Conservation (phyloP, 495 filamentous ascomycete species). For the Aspergillus steynii region DNA sequence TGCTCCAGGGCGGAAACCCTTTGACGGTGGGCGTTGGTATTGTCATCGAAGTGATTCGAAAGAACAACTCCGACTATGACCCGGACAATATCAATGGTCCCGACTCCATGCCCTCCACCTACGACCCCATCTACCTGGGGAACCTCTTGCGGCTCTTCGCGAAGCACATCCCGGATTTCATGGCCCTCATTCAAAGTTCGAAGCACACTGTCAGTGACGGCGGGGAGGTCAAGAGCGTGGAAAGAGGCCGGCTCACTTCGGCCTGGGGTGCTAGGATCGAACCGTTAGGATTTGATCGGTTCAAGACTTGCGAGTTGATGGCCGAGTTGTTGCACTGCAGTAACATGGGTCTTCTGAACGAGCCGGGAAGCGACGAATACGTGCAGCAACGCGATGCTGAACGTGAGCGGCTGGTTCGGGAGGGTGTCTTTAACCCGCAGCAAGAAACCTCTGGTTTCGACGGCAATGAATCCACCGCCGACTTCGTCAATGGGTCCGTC, state of each 20-base stretch:
- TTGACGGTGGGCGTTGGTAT: conserved; percentile 97
- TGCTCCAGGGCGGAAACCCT: conserved; percentile 92
- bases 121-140: conserved; percentile 96
- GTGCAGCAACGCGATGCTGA: conserved; percentile 79
- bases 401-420: conserved; percentile 71
- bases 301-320: conserved; percentile 99
- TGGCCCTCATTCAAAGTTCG: conserved; percentile 76
- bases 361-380: conserved; percentile 85
- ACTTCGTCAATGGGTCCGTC: conserved; percentile 41
- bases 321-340: conserved; percentile 96
- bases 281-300: conserved; percentile 93
- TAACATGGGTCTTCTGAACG: conserved; percentile 97
- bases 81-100: conserved; percentile 79
- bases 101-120: conserved; percentile 73
- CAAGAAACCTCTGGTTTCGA: conserved; percentile 45
- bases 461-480: conserved; percentile 50
- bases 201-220: conserved; percentile 61
- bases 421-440: conserved; percentile 53
- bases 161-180: conserved; percentile 89
- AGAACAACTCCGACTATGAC: conserved; percentile 99
- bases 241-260: conserved; percentile 67
- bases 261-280: conserved; percentile 92
- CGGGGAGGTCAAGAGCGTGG: conserved; percentile 58
- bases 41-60: conserved; percentile 96
- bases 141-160: conserved; percentile 90